A percentile compares a stretch with the other conserved stretches of the same genome.
Conservation (phyloP, 2,329 filamentous ascomycete species). For the Bisporella sp. region DNA sequence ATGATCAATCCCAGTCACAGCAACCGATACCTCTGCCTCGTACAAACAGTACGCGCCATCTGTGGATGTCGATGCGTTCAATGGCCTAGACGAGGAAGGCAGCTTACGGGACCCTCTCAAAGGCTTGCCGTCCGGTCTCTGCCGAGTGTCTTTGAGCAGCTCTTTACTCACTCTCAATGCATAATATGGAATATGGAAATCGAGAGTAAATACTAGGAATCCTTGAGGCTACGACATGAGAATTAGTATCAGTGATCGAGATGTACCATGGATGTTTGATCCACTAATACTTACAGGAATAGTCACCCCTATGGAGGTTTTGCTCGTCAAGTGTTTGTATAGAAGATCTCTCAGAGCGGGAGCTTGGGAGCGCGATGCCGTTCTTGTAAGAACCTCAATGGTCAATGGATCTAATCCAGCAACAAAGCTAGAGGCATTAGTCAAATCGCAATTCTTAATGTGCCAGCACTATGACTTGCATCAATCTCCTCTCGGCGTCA, state of each 20-base stretch:
- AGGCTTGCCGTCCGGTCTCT: background rate
- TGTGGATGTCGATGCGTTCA: background rate
- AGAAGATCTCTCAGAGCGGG: background rate
- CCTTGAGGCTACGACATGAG: background rate
- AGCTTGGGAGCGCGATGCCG: constrained; percentile 1
- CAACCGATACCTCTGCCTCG: background rate
- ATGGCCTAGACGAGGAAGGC: background rate
- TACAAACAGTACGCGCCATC: background rate
- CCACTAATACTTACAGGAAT: background rate
- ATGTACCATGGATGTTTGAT: background rate
- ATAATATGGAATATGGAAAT: constrained; percentile 4
- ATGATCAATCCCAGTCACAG: background rate
- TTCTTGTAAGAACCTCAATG: constrained; percentile 1
- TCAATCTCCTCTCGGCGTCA: background rate
- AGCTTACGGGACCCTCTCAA: constrained; percentile 1
- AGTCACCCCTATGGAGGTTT: constrained; percentile 1
- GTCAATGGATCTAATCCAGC: constrained; percentile 1
- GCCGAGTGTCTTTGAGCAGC: background rate
- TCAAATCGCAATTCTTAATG: background rate
- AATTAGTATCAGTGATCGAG: background rate
- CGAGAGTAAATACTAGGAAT: constrained; percentile 1
- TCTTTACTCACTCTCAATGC: background rate
- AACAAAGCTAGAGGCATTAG: background rate
- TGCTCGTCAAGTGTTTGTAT: constrained; percentile 3
- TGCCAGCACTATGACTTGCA: background rate